Evolutionary conservation across 345 rosid genomes (phyloP).

Genomic region (Tarenaya hassleriana): DNA sequence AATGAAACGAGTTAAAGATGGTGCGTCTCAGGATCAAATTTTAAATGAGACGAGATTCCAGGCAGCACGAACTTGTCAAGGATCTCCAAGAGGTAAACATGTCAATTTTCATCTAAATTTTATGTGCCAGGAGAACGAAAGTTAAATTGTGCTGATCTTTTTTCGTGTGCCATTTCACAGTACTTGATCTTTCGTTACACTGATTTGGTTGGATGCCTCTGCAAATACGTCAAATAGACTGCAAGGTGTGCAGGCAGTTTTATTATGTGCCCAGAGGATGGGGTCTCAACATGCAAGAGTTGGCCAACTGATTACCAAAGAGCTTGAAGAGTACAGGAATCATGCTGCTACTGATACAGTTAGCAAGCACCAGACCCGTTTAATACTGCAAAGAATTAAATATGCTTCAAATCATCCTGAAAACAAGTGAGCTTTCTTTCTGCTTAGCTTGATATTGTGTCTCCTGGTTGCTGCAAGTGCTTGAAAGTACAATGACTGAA

Average conservation of each 20-base stretch:
- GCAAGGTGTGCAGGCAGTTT: slow-evolving; percentile 94
- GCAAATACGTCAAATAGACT: slow-evolving; percentile 70
- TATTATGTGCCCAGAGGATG: slow-evolving; percentile 80
- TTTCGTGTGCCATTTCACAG: background rate
- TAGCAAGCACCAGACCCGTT: slow-evolving; percentile 87
- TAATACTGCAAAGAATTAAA: slow-evolving; percentile 87
- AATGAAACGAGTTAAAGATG: slow-evolving; percentile 92
- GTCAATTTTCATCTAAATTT: slow-evolving; percentile 6
- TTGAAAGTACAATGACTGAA: no score
- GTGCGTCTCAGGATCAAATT: slow-evolving; percentile 97
- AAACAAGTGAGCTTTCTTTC: slow-evolving; percentile 55
- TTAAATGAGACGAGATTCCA: slow-evolving; percentile 91
- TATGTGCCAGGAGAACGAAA: background rate
- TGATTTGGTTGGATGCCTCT: slow-evolving; percentile 53
- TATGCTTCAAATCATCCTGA: slow-evolving; percentile 64
- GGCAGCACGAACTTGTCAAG: slow-evolving; percentile 83
- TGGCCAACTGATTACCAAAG: slow-evolving; percentile 68
- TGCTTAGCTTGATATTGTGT: slow-evolving; percentile 18
- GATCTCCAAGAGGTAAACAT: slow-evolving; percentile 74
- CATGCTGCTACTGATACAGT: slow-evolving; percentile 78
- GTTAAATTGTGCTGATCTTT: background rate
- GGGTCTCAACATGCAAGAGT: slow-evolving; percentile 86
- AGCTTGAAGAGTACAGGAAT: slow-evolving; percentile 90
- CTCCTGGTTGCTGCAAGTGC: no score
- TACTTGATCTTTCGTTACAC: slow-evolving; percentile 1